Evolutionary conservation across 2,329 filamentous ascomycete species (phyloP), one percentile per base, ranked within the genome.

Genomic region (Coleophoma crateriformis): DNA sequence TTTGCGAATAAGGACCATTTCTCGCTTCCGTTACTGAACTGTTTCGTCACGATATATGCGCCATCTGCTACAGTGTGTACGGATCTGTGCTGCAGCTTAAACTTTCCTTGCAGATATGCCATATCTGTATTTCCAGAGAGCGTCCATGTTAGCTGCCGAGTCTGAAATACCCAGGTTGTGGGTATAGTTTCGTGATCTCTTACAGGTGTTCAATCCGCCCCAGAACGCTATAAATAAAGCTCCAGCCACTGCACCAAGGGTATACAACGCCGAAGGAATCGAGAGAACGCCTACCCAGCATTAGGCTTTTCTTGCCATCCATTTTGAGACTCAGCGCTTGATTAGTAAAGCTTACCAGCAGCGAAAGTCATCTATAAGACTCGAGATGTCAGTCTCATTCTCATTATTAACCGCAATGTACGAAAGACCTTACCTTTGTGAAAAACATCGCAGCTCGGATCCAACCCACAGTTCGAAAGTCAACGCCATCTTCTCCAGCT

Each of bases 381-480:
- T n/a, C 35, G 12, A 17, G 6, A 38, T n/a, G 14, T 38, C 35
- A 38, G 27, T 27, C 27, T 38, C 14, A 5, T 14, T 38, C 6
- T 17, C 7, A 7, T 38, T 5, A 38, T 7, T 12, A 38, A 17
- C 35, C 7, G 4, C 14, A n/a, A 7, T 38, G 14, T 17, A n/a
- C 6, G 6, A 38, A 38, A n/a, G 17, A 17, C 7, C 35, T 7
- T 38, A 38, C 45, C 33, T 71, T 71, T 10, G 71, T 59, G 50
- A 75, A 73, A 45, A 76, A 73, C 45, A 74, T 67, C 0, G 68
- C 68, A 1, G 72, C 71, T n/a, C 71, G 70, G 20, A 72, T 56
- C 71, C 73, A 74, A 32, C 68, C 64, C 15, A 75, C 71, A 14
- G 69, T 73, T 14, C 73, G 66, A 48, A 75, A 75, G 50, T 74